Base-by-base conservation (phyloP, 352 stramenopile species). In the Phytopythium vexans region DNA sequence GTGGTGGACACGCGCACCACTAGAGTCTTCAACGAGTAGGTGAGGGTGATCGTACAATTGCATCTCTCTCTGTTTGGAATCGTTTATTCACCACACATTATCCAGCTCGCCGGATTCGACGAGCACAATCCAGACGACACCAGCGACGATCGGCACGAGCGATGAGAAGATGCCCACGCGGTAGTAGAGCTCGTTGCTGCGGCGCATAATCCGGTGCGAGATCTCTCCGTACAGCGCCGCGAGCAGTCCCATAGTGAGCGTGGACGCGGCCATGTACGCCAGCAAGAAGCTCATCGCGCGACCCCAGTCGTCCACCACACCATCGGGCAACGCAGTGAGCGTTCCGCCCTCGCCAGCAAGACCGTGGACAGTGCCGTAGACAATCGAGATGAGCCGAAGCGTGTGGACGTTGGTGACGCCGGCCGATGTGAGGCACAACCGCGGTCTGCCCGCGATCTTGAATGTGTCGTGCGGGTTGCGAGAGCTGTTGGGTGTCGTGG, bases 291-390 rank as follows among this genome's bases (percentile, higher is more conserved):
- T 15, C 39, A 43, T 21, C 12, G 12, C 9, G 6, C 21, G 15
- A 6, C 39, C 39, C 12, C 21, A 43, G 39, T 43, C 12, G 39
- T 86, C 72, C 38, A 93, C 55, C 41, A 92, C 68, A 6, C 94
- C 73, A 0, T 82, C 85, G 0, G 84, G 84, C n/a, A 96, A 70
- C 7, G 93, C 72, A 7, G 78, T 82, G 12, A 95, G 52, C 43
- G 80, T 66, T 37, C 69, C 65, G 2, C 71, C 63, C 0, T 68
- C 65, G 1, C 70, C 74, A 1, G 88, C 82, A 15, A 92, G 60
- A 11, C 87, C 80, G 66, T 96, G 83, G 41, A 87, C 55, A 34
- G 92, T 77, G 33, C 86, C 83, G 44, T 82, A 75, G 12, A 62
- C 16, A 8, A 47, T 7, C 15, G 41, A n/a, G 82, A 82, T 70